These are phyloP conservation scores for Fusarium chuoi DNA, from an alignment of 2,329 filamentous ascomycete genomes.

Conservation along the genomic window DNA sequence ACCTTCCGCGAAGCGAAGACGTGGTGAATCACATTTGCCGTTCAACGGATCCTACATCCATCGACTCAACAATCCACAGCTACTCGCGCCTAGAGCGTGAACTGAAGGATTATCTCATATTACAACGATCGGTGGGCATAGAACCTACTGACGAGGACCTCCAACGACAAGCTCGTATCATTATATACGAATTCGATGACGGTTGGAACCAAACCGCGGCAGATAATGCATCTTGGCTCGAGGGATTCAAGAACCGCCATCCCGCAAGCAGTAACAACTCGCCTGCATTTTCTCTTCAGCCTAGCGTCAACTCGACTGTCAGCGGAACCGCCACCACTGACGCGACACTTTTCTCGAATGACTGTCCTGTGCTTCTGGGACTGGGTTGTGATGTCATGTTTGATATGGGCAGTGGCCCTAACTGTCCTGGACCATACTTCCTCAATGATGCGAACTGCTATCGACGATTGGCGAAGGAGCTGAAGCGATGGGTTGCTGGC, in stretches of 20 bases:
- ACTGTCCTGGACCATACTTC: slow-evolving; percentile 54
- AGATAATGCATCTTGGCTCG: slow-evolving; percentile 65
- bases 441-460: slow-evolving; percentile 71
- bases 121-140: slow-evolving; percentile 56
- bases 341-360: slow-evolving; percentile 23
- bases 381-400: slow-evolving; percentile 6
- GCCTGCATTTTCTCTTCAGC: slow-evolving; percentile 39
- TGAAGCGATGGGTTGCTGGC: slow-evolving; percentile 62
- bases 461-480: slow-evolving; percentile 62
- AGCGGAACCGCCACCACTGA: slow-evolving; percentile 30
- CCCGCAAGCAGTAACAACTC: slow-evolving; percentile 37
- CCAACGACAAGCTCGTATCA: slow-evolving; percentile 66
- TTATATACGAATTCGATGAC: slow-evolving; percentile 71
- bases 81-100: slow-evolving; percentile 66
- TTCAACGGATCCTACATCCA: slow-evolving; percentile 63
- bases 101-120: slow-evolving; percentile 62
- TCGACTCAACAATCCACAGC: slow-evolving; percentile 70
- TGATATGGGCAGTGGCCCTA: slow-evolving; percentile 6
- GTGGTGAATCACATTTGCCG: slow-evolving; percentile 59
- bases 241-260: slow-evolving; percentile 63
- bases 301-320: slow-evolving; percentile 27
- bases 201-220: slow-evolving; percentile 72
- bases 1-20: slow-evolving; percentile 67
- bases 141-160: slow-evolving; percentile 65
- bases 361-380: slow-evolving; percentile 17